phyloP scores from a whole-genome alignment of 129 eudicot species.

The Lonicera japonica region DNA sequence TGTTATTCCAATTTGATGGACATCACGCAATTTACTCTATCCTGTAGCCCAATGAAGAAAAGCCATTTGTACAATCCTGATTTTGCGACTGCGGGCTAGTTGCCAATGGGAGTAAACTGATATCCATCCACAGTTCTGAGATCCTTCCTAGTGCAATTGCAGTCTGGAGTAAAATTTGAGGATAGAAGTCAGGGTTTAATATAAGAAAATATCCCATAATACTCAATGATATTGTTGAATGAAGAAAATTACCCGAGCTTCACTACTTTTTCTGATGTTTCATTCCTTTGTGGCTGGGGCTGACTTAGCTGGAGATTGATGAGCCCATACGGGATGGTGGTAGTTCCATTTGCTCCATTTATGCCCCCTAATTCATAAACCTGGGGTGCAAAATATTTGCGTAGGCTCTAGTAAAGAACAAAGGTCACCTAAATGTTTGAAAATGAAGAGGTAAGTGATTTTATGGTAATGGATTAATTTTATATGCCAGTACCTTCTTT shows the following conservation, averaged over 20 bases:
- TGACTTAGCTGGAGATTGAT: conserved; percentile 61
- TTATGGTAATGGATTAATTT: not conserved
- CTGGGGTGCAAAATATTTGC: conserved; percentile 30
- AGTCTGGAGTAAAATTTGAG: conserved; percentile 26
- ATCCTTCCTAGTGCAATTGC: conserved; percentile 32
- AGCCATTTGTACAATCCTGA: not conserved
- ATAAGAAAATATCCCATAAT: not conserved
- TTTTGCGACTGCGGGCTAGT: not conserved
- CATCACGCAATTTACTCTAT: not conserved
- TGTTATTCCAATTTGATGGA: conserved; percentile 8
- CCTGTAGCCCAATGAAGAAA: not conserved
- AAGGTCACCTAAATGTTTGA: not conserved
- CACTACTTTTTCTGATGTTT: conserved; percentile 29
- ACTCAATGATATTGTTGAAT: not conserved
- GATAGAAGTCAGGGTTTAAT: not conserved
- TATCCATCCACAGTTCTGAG: conserved; percentile 7
- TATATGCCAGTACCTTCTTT: conserved; percentile 44
- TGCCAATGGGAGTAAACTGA: conserved; percentile 5
- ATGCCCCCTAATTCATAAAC: conserved; percentile 31
- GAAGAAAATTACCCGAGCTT: conserved; percentile 47
- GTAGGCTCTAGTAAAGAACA: conserved; percentile 1
- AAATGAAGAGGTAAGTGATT: not conserved
- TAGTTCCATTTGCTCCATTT: conserved; percentile 20
- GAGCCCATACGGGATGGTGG: conserved; percentile 18
- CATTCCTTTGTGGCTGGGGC: conserved; percentile 45